Conservation (phyloP, 179 eudicot species). For the Gypsophila paniculata region DNA sequence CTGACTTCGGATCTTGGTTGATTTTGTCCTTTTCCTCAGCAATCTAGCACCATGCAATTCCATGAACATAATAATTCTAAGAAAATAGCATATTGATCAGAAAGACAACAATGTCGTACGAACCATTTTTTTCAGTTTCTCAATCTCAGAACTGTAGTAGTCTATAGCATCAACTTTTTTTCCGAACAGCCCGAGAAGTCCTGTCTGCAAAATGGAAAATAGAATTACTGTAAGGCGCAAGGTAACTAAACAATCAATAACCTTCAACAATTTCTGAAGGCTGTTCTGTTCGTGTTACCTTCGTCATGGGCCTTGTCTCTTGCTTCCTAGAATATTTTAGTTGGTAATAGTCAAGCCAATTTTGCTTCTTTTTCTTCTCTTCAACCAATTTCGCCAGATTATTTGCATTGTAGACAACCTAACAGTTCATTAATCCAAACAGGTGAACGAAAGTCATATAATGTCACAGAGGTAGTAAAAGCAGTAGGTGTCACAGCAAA, state of each 20-base stretch:
- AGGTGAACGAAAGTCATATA: not conserved
- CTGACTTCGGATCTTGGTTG: slow-evolving; percentile 42
- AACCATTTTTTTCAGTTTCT: slow-evolving; percentile 71
- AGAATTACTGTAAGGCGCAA: slow-evolving; percentile 19
- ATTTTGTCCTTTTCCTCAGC: slow-evolving; percentile 62
- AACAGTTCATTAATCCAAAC: slow-evolving; percentile 19
- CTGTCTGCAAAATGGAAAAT: slow-evolving; percentile 52
- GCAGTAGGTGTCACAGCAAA: not conserved
- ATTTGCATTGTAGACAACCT: slow-evolving; percentile 91
- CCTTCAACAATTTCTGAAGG: not conserved
- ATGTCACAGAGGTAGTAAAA: not conserved
- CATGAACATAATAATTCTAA: not conserved
- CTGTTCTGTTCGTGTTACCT: slow-evolving; percentile 40
- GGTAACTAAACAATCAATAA: not conserved
- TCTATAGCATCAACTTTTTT: slow-evolving; percentile 76
- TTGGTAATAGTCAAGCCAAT: slow-evolving; percentile 92
- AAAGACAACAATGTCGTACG: slow-evolving; percentile 23
- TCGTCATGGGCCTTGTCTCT: slow-evolving; percentile 58
- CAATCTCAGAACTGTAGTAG: slow-evolving; percentile 54
- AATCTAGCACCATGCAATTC: slow-evolving; percentile 47
- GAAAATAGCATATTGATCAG: slow-evolving; percentile 2
- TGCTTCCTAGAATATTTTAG: slow-evolving; percentile 61
- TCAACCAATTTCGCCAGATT: slow-evolving; percentile 75
- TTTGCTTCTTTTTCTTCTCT: slow-evolving; percentile 74
- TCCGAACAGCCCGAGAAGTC: slow-evolving; percentile 76